Percentiles rank a stretch among this genome's conserved stretches.
Evolutionary conservation across 208 protist genomes (phyloP).

Genomic region (Wallacemonas sp.): DNA sequence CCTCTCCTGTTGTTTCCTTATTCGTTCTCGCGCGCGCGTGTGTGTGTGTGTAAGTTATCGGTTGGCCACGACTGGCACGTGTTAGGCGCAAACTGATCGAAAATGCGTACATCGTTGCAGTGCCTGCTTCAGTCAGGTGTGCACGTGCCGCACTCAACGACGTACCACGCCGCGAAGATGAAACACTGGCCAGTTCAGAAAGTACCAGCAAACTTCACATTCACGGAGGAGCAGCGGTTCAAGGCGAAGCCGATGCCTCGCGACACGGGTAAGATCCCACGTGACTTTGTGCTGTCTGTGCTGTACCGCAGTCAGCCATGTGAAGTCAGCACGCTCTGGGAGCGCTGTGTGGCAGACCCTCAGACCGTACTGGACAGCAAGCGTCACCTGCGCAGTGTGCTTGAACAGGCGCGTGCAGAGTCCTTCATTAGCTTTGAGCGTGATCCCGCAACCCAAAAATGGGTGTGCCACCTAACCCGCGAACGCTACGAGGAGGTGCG

Average conservation of each 20-base stretch:
- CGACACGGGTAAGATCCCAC: constrained; percentile 80
- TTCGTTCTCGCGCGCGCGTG: constrained; percentile 1
- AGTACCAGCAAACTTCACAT: constrained; percentile 77
- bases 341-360: constrained; percentile 73
- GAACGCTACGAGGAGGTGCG: constrained; percentile 88
- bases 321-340: constrained; percentile 80
- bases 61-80: no score
- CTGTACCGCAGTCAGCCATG: constrained; percentile 90
- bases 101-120: constrained; percentile 37
- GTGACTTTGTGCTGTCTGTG: constrained; percentile 86
- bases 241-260: constrained; percentile 73
- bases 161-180: constrained; percentile 78
- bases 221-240: constrained; percentile 78
- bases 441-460: constrained; percentile 57
- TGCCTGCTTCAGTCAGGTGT: constrained; percentile 69
- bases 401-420: constrained; percentile 84
- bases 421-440: constrained; percentile 87
- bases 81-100: no score
- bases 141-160: constrained; percentile 53
- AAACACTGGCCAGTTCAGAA: constrained; percentile 77
- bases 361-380: constrained; percentile 90
- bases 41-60: constrained; percentile 16
- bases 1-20: no score
- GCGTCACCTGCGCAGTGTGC: constrained; percentile 85
- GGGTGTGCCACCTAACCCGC: constrained; percentile 75